These are phyloP conservation scores for Diaporthe velutina DNA, from an alignment of 2,329 filamentous ascomycete species.

Conservation along the genomic window DNA sequence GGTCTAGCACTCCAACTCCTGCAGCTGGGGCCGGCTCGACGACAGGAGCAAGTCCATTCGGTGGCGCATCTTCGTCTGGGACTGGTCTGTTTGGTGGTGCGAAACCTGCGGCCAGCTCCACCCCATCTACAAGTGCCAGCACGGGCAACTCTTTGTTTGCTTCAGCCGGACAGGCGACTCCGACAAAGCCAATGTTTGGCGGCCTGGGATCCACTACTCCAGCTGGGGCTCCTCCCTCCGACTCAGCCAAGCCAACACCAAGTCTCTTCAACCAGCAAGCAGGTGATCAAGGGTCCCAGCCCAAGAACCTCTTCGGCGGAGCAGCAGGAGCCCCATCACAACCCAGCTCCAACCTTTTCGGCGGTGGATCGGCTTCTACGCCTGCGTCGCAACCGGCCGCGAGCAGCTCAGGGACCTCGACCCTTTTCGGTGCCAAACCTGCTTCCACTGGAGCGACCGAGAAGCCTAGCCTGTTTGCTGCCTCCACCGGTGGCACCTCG, in stretches of 20 bases:
- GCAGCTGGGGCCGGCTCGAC: conserved; percentile 35
- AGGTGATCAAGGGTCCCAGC: conserved; percentile 29
- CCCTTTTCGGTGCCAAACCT: conserved; percentile 37
- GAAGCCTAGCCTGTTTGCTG: conserved; percentile 39
- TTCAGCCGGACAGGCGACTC: conserved; percentile 52
- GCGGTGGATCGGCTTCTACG: conserved; percentile 25
- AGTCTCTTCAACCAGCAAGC: conserved; percentile 38
- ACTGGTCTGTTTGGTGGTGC: conserved; percentile 47
- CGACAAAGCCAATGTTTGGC: conserved; percentile 61
- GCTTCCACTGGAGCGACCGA: conserved; percentile 39
- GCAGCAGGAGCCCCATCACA: conserved; percentile 32
- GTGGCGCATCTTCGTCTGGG: conserved; percentile 9
- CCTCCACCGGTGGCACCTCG: conserved; percentile 18
- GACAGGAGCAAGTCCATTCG: conserved; percentile 32
- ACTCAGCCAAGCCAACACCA: conserved; percentile 42
- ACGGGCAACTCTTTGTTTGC: conserved; percentile 42
- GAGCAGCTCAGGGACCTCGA: conserved; percentile 19
- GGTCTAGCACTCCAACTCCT: conserved; percentile 39
- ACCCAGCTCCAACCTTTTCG: conserved; percentile 22
- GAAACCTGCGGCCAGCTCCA: conserved; percentile 33
- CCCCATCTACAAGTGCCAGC: conserved; percentile 40
- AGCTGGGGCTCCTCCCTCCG: conserved; percentile 65
- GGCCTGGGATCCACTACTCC: conserved; percentile 66
- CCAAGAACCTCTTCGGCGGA: conserved; percentile 37
- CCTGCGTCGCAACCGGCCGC: conserved; percentile 38